These are phyloP conservation scores for Thelephora aurantiotincta DNA, from an alignment of 768 basidiomycete species.

Conservation along the genomic window DNA sequence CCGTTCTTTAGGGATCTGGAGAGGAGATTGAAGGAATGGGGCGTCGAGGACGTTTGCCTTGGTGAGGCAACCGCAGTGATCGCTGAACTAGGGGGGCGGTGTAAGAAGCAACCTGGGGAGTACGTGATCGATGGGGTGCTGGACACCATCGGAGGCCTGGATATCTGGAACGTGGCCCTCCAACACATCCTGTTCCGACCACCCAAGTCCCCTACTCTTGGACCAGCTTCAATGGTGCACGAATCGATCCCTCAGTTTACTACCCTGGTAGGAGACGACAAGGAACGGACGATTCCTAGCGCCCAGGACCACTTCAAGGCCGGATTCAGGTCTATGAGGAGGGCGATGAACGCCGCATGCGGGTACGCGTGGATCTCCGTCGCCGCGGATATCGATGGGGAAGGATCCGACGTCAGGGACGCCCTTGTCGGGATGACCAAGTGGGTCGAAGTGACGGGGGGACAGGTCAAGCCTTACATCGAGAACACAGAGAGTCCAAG, in stretches of 20 bases:
- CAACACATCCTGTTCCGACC: slow-evolving; percentile 32
- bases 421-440: slow-evolving; percentile 26
- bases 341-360: slow-evolving; percentile 12
- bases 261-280: slow-evolving; percentile 63
- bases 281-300: slow-evolving; percentile 49
- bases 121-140: slow-evolving; percentile 58
- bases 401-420: slow-evolving; percentile 60
- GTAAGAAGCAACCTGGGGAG: slow-evolving; percentile 18
- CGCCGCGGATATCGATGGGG: slow-evolving; percentile 72
- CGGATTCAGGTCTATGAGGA: slow-evolving; percentile 47
- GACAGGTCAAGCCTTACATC: background rate
- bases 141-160: slow-evolving; percentile 72
- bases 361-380: slow-evolving; percentile 77
- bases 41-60: slow-evolving; percentile 67
- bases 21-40: slow-evolving; percentile 43
- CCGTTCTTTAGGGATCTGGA: slow-evolving; percentile 20
- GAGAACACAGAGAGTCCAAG: too few species aligned
- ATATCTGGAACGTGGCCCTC: slow-evolving; percentile 64
- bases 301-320: slow-evolving; percentile 62
- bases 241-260: slow-evolving; percentile 43
- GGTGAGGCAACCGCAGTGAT: slow-evolving; percentile 41
- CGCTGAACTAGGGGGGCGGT: slow-evolving; percentile 34
- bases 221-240: background rate
- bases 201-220: slow-evolving; percentile 7
- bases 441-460: slow-evolving; percentile 18